Evolutionary conservation across 2,329 filamentous ascomycete species (phyloP).

Genomic region (Fusarium compactum): DNA sequence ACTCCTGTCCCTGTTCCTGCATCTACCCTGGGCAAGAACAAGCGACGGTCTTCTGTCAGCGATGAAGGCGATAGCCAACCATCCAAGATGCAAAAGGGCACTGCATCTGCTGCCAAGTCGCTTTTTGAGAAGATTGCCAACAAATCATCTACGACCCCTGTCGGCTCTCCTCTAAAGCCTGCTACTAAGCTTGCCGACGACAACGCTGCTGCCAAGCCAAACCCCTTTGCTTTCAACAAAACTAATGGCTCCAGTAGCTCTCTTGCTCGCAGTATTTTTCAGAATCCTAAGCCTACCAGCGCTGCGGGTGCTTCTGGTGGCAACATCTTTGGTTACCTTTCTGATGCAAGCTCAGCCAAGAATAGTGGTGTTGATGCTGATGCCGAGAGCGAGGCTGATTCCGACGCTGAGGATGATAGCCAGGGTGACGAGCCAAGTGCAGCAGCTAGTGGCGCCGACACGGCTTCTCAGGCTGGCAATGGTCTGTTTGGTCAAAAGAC

Average conservation of each 20-base stretch:
- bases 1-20: slow-evolving; percentile 41
- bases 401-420: slow-evolving; percentile 56
- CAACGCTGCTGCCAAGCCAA: slow-evolving; percentile 49
- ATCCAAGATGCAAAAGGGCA: slow-evolving; percentile 63
- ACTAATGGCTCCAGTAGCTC: slow-evolving; percentile 50
- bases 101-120: slow-evolving; percentile 66
- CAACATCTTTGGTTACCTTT: slow-evolving; percentile 72
- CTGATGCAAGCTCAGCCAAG: slow-evolving; percentile 66
- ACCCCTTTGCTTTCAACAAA: slow-evolving; percentile 52
- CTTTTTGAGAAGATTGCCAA: slow-evolving; percentile 70
- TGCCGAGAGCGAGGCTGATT: slow-evolving; percentile 60
- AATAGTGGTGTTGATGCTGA: slow-evolving; percentile 65
- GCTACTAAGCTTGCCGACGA: slow-evolving; percentile 45
- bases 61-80: slow-evolving; percentile 63
- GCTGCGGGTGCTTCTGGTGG: slow-evolving; percentile 44
- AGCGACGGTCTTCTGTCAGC: slow-evolving; percentile 63
- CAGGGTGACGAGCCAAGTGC: slow-evolving; percentile 60
- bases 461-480: slow-evolving; percentile 51
- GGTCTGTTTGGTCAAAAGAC: slow-evolving; percentile 50
- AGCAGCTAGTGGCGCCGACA: slow-evolving; percentile 57
- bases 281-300: slow-evolving; percentile 53
- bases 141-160: slow-evolving; percentile 56
- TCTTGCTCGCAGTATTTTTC: slow-evolving; percentile 59
- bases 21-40: slow-evolving; percentile 59
- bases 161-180: slow-evolving; percentile 51